Conservation (phyloP, 2,329 filamentous ascomycete species). For the Achaetomium macrosporum region DNA sequence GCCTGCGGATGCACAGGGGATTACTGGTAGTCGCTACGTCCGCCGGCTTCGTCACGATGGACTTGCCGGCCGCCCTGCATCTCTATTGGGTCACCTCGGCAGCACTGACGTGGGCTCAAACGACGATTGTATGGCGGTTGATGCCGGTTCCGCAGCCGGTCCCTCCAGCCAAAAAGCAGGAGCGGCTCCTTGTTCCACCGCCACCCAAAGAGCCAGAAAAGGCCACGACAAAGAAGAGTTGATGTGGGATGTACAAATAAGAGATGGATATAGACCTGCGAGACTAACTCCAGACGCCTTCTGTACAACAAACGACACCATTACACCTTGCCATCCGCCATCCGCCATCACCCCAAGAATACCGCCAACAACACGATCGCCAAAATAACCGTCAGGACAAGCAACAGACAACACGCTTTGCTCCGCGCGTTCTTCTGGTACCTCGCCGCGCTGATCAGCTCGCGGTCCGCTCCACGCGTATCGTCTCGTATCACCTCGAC, state of each 20-base stretch:
- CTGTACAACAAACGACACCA: constrained; percentile 10
- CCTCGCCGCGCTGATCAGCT: constrained; percentile 76
- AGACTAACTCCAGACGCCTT: constrained; percentile 17
- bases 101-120: constrained; percentile 22
- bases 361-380: constrained; percentile 86
- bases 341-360: constrained; percentile 56
- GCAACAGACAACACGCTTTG: constrained; percentile 85
- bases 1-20: constrained; percentile 25
- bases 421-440: constrained; percentile 95
- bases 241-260: constrained; percentile 2
- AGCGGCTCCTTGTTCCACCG: constrained; percentile 4
- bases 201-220: not conserved
- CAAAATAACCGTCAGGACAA: constrained; percentile 83
- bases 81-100: constrained; percentile 40
- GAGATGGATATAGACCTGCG: constrained; percentile 4
- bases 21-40: constrained; percentile 28
- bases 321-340: constrained; percentile 3
- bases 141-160: constrained; percentile 17
- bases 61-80: constrained; percentile 38
- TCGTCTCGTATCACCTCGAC: constrained; percentile 77
- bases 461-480: constrained; percentile 77
- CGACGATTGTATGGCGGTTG: constrained; percentile 17
- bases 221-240: not conserved
- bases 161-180: constrained; percentile 2
- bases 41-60: constrained; percentile 34